Evolutionary conservation across 2,329 filamentous ascomycete species (phyloP), one percentile per base, ranked within the genome.

Genomic region (Lasiodiplodia hormozganensis): DNA sequence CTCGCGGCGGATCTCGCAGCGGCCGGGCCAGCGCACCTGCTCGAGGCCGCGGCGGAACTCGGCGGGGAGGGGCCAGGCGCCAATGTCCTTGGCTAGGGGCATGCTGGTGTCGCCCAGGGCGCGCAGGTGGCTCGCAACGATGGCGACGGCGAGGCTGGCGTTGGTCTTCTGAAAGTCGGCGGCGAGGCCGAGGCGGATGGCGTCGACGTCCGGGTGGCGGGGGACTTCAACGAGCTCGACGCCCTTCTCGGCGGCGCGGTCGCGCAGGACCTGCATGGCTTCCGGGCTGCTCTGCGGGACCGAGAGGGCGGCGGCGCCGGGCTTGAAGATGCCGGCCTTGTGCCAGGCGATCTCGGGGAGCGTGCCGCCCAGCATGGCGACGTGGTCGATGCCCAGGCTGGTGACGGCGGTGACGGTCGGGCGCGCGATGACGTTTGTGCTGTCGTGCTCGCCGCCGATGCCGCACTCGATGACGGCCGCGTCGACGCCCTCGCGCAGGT

Each of bases 391-490:
- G 3, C 93, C 94, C 53, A 97, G 79, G 74, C 90, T 93, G 23
- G 93, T 90, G 47, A 97, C 89, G 0, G 91, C 92, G 1, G 89
- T 87, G 1, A 89, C 90, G 7, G 87, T 89, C 0, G 94, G 91
- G 14, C 87, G 85, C 12, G 85, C 83, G 6, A 99, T 80, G 25
- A 98, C 87, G 75, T 98, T 98, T 11, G 96, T 99, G 34, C 92
- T 91, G 76, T 98, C 95, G 75, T 94, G 94, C 80, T 97, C 93
- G 60, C 94, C 96, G 18, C 96, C 96, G 71, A 98, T 96, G 0
- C 96, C 96, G 74, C 93, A 97, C 81, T 99, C 96, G 40, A 98
- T 86, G 11, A 98, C 89, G 0, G 93, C 94, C 21, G 89, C 89
- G 71, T 90, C 85, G 0, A 97, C 89, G 0, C 90, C 90, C 77